A percentile compares a stretch with the other conserved stretches of the same genome.
phyloP scores from a whole-genome alignment of 345 rosid species.

The Rubroshorea leprosula region DNA sequence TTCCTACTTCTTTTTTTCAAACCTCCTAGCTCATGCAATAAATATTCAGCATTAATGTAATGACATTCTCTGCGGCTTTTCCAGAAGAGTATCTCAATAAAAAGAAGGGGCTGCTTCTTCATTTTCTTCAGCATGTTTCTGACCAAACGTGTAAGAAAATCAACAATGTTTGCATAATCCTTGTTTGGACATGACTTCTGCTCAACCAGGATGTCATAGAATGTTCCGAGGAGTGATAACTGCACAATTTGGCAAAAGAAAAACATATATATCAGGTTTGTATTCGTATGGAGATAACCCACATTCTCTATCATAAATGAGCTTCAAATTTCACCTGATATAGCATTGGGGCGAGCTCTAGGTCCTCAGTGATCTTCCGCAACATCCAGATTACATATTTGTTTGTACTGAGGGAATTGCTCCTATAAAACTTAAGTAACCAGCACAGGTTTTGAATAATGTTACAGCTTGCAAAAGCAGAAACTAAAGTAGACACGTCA shows the following conservation, averaged over 20 bases:
- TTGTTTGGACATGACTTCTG: constrained; percentile 61
- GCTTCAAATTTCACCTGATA: constrained; percentile 59
- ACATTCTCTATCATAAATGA: constrained; percentile 2
- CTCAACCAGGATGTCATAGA: constrained; percentile 72
- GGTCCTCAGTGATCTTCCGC: constrained; percentile 71
- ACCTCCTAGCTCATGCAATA: constrained; percentile 72
- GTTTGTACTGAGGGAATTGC: constrained; percentile 59
- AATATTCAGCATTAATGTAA: constrained; percentile 72
- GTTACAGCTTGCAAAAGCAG: constrained; percentile 73
- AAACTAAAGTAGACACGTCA: constrained; percentile 60
- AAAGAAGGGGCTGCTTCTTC: constrained; percentile 88
- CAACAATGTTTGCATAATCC: constrained; percentile 51
- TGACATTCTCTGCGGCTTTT: constrained; percentile 87
- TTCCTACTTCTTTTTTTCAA: constrained; percentile 47
- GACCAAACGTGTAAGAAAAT: constrained; percentile 58
- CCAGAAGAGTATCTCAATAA: constrained; percentile 88
- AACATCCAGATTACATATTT: constrained; percentile 57
- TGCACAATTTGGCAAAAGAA: constrained; percentile 31
- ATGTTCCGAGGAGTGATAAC: constrained; percentile 71
- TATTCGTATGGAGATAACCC: not conserved
- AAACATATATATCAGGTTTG: constrained; percentile 3
- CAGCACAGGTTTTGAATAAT: constrained; percentile 86
- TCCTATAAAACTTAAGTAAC: constrained; percentile 80
- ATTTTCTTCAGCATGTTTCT: constrained; percentile 71
- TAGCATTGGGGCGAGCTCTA: constrained; percentile 89